Evolutionary conservation across 352 stramenopile genomes (phyloP), one percentile per base, ranked within the genome.

Genomic region (Stephanocyclus meneghinianus): DNA sequence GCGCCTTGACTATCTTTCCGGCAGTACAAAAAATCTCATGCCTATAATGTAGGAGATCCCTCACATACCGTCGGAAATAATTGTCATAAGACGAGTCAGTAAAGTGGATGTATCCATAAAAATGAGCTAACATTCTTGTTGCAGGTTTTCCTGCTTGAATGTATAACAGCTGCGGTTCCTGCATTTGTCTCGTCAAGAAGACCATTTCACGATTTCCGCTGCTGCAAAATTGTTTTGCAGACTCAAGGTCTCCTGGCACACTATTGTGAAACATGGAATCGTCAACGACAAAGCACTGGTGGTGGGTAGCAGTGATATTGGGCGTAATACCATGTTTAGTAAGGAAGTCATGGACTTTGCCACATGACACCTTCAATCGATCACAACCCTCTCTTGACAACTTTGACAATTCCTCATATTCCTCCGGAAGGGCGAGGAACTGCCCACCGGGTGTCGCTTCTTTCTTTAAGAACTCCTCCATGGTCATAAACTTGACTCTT

Each of bases 11-110:
- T 71, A 94, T 90, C 63, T 90, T 90, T 29, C 80, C 89, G 40
- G 88, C 87, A 47, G 87, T 84, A 73, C 90, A 94, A 64, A 90
- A 89, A 48, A 94, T 94, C 67, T 88, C 67, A 67, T 92, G 81
- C 18, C 86, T 69, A 59, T 91, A 94, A 62, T 89, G 85, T 45
- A 93, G 72, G 47, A 89, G 86, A 74, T 94, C 89, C 53, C 90
- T 64, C 6, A 93, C 76, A 63, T 93, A 93, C 15, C 87, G 63
- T 70, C 88, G 86, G 74, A 80, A 89, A 64, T 89, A 88, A 76
- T 87, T 84, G n/a, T 78, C 85, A 51, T 88, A 75, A 0, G 53
- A 60, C 26, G 65, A 57, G 78, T 94, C 79, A 11, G 81, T 90
- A 67, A 92, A 93, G 66, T 92, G 78, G 10, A 94, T 83, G 64